A percentile compares a stretch with the other conserved stretches of the same genome.
These are phyloP conservation scores for Leccinum pachyderme DNA, from an alignment of 1,284 basidiomycete genomes.

Conservation along the genomic window DNA sequence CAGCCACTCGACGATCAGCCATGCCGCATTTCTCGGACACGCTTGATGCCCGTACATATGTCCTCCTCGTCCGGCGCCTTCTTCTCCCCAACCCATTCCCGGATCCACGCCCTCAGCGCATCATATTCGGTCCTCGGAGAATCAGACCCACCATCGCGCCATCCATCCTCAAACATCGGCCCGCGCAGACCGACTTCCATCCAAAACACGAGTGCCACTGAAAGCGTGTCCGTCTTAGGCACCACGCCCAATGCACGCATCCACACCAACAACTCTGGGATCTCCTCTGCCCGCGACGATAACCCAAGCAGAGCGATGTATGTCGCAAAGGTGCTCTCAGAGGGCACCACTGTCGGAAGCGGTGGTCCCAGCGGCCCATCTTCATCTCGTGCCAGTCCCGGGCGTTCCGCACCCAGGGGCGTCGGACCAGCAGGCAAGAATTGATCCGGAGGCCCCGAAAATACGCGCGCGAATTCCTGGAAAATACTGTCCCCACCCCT, in stretches of 20 bases:
- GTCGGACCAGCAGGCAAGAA: slow-evolving; percentile 13
- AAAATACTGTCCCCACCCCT: slow-evolving; percentile 23
- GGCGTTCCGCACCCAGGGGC: slow-evolving; percentile 6
- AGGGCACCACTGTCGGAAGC: slow-evolving; percentile 46
- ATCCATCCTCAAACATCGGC: slow-evolving; percentile 50
- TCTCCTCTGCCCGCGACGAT: slow-evolving; percentile 49
- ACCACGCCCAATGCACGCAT: slow-evolving; percentile 61
- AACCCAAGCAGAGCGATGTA: slow-evolving; percentile 67
- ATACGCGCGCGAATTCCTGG: slow-evolving; percentile 23
- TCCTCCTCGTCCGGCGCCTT: slow-evolving; percentile 50
- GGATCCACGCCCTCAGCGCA: slow-evolving; percentile 57
- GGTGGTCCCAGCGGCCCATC: slow-evolving; percentile 16
- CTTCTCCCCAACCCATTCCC: slow-evolving; percentile 60
- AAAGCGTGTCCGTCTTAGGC: slow-evolving; percentile 57
- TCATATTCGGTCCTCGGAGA: slow-evolving; percentile 23
- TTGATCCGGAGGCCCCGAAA: slow-evolving; percentile 7
- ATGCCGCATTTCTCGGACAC: slow-evolving; percentile 32
- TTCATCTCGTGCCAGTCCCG: slow-evolving; percentile 3
- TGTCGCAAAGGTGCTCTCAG: slow-evolving; percentile 50
- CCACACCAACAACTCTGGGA: slow-evolving; percentile 75
- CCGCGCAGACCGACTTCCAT: slow-evolving; percentile 64
- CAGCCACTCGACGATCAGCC: not conserved
- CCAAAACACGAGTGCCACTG: slow-evolving; percentile 66
- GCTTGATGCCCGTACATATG: slow-evolving; percentile 30
- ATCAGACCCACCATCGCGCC: slow-evolving; percentile 8